Percentiles rank a stretch among this genome's conserved stretches.
Evolutionary conservation across 169 alveolate species (phyloP).

Genomic region (Cryptosporidium baileyi): DNA sequence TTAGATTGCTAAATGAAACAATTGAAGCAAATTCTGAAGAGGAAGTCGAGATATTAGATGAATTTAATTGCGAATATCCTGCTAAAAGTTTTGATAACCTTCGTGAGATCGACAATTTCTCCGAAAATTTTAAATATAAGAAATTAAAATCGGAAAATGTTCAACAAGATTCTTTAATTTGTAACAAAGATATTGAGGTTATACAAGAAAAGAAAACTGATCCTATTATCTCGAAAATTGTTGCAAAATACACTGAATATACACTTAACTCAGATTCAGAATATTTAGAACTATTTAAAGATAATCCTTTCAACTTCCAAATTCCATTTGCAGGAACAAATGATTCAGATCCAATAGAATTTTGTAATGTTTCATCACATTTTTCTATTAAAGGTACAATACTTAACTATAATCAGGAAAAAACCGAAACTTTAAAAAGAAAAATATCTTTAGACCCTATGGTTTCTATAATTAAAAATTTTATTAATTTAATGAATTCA

Average conservation of each 20-base stretch:
- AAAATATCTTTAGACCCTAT: slow-evolving; percentile 7
- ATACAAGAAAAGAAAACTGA: neutral
- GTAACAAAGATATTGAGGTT: neutral
- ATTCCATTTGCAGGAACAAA: slow-evolving; percentile 34
- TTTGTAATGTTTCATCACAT: neutral
- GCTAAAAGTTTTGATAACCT: neutral
- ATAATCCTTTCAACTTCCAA: neutral
- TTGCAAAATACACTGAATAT: neutral
- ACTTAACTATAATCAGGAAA: neutral
- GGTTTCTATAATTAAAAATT: neutral
- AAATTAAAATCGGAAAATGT: neutral
- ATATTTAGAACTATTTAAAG: no score
- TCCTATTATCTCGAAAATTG: slow-evolving; percentile 6
- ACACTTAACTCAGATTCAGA: neutral
- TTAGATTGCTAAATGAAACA: slow-evolving; percentile 25
- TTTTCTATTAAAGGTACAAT: slow-evolving; percentile 21
- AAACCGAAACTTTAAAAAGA: neutral
- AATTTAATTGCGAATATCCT: neutral
- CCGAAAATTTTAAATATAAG: neutral
- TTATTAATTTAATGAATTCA: neutral
- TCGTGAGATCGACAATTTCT: neutral
- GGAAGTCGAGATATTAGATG: neutral
- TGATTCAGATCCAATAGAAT: slow-evolving; percentile 51
- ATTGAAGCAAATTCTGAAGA: neutral
- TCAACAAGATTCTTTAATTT: no score